Base-by-base conservation (phyloP, 1,284 basidiomycete genomes). In the Fomitiporia mediterranea region DNA sequence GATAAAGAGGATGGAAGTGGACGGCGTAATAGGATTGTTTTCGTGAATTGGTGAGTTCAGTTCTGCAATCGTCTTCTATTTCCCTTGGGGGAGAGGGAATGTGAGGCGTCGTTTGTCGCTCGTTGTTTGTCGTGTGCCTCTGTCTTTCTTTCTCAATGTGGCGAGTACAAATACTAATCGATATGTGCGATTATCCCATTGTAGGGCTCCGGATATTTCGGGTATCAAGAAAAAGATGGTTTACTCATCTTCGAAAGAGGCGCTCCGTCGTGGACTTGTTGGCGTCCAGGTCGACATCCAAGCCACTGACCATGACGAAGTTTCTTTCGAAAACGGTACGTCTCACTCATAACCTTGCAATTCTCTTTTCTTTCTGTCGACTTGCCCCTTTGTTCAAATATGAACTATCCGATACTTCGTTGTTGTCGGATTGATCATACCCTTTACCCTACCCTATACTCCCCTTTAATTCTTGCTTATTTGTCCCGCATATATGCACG, bases 191-290 rank as follows among this genome's bases (percentile, higher is more conserved):
- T 64, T 58, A 37, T 44, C 51, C 56, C 62, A 65, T 61, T n/a
- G 19, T 65, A 97, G 94, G 94, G 83, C 87, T 23, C 96, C 96
- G 60, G 94, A 97, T 68, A 75, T 76, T 40, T 84, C 94, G 52
- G 90, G 84, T 76, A 80, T 97, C 73, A 95, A 89, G 77, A 75
- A 83, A 68, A 98, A 97, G 89, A 98, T 99, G 95, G 68, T 98
- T 65, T 92, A 84, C 72, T 90, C 96, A 40, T 89, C 94, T 23
- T 98, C 96, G 62, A 92, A 89, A 73, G 91, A 95, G 42, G 91
- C 88, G 9, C 74, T 99, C 58, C 83, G 84, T 68, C 82, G 81
- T 61, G 69, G 79, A 44, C 79, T 97, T 61, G 76, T 81, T 17
- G 91, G 91, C 46, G 79, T 94, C 63, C 76, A 80, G 0, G 59